Base-by-base conservation (phyloP, 2,329 filamentous ascomycete species). In the Apiospora aurea region DNA sequence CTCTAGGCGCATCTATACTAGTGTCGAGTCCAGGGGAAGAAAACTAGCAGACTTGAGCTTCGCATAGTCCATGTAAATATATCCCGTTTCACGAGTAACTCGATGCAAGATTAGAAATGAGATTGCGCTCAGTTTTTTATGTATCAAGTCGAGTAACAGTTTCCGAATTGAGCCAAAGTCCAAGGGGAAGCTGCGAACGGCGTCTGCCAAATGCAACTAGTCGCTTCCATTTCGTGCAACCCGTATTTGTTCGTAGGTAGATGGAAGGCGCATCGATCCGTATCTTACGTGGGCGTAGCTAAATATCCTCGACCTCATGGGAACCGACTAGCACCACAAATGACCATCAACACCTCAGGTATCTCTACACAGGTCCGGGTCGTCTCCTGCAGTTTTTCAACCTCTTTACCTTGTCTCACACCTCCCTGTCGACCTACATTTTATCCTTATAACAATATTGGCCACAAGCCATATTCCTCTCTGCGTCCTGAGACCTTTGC, bases 1-100 rank as follows among this genome's bases (percentile, higher is more conserved):
- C 73, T 75, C 47, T 76, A 51, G 26, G 61, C 10, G 44, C 10
- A 34, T 70, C 21, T 24, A 69, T 44, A 13, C 18, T 34, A 6
- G 21, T 64, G 2, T 64, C 1, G 41, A 41, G 6, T 2, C 21
- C n/a, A 5, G 4, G 29, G 34, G 21, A 24, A 4, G 29, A n/a
- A 4, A 2, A 21, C 16, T 38, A 7, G 16, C 26, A 61, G 29
- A 8, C n/a, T 51, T 61, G 26, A n/a, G 53, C 3, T 13, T n/a
- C 10, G 3, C 8, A 38, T n/a, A 21, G 26, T 57, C 26, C 2
- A 51, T 13, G 21, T 51, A 51, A 11, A 26, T 57, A 5, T 14
- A 29, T 29, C 11, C 4, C 1, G 4, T 7, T 2, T 29, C 6
- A 29, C n/a, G 10, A 26, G 2, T 26, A 24, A 13, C n/a, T 26